Evolutionary conservation across 176 grass and related monocot species (phyloP), one percentile per base, ranked within the genome.

Genomic region (Aegilops umbellulata): DNA sequence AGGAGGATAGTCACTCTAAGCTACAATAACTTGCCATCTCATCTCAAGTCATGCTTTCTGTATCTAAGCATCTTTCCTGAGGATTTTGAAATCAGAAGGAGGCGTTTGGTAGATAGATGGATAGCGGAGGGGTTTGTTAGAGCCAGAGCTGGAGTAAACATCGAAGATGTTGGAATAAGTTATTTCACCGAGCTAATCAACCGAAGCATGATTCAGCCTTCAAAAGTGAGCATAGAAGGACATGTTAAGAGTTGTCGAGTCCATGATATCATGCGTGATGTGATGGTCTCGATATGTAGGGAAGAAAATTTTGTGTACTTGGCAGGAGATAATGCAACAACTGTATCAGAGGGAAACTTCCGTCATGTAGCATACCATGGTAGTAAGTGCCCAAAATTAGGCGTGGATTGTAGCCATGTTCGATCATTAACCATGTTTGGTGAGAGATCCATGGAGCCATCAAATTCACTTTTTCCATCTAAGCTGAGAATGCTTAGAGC

Each of bases 101-200:
- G 58, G 0, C 4, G 22, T 42, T 4, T 80, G 14, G 0, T 80
- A 1, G 24, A 41, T 0, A 80, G 58, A 24, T 80, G 58, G 77
- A 80, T 80, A 80, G 32, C 77, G 1, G 77, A 80, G 13, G 58
- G 77, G 6, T 44, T 80, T 42, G 35, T 80, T 19, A 80, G 4
- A 9, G 3, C 32, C 0, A 80, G 7, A 10, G 3, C 2, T 46
- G 65, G 65, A 0, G 26, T 79, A 0, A 77, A 0, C 0, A 10
- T 34, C 1, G 47, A 77, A 6, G 27, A 77, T 20, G 29, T 34
- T 0, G 74, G 74, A 0, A 31, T 2, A 14, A 3, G 27, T 22
- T 77, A 77, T 1, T 77, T 57, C 0, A 31, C 1, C 0, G 74
- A 57, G 16, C 29, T 77, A 13, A 12, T 77, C 26, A 58, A 55